Evolutionary conservation across 208 protist genomes (phyloP).

Genomic region (Endotrypanum monterogeii): DNA sequence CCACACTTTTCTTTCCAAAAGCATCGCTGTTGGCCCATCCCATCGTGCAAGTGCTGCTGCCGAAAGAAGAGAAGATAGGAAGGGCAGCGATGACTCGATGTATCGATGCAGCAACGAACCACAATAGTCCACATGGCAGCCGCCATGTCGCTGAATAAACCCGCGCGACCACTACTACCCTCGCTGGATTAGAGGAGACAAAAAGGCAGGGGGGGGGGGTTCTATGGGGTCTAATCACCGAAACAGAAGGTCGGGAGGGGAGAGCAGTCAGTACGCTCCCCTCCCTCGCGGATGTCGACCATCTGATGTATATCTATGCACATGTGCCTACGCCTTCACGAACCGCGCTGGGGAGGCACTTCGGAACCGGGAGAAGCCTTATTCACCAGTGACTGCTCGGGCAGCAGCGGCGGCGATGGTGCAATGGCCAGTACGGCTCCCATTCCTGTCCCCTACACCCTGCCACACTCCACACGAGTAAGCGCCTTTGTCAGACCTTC

Average conservation of each 20-base stretch:
- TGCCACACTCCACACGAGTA: background rate
- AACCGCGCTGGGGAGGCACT: background rate
- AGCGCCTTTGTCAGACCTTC: conserved; percentile 46
- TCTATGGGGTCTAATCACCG: background rate
- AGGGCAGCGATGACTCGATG: background rate
- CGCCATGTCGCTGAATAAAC: background rate
- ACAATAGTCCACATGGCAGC: background rate
- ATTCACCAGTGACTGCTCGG: background rate
- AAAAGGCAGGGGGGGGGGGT: background rate
- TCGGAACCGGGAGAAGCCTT: background rate
- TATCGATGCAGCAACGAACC: background rate
- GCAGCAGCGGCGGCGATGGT: background rate
- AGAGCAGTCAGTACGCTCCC: no score
- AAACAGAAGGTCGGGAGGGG: no score
- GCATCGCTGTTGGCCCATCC: background rate
- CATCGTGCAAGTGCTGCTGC: background rate
- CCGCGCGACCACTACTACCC: background rate
- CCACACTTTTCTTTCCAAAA: background rate
- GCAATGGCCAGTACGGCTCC: background rate
- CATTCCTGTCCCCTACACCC: no score
- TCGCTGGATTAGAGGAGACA: background rate
- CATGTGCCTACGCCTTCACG: background rate
- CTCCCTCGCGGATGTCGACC: background rate
- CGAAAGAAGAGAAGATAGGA: no score
- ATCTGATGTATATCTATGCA: background rate